These are phyloP conservation scores for Plasmodium knowlesi DNA, from an alignment of 169 alveolate species.

Conservation along the genomic window DNA sequence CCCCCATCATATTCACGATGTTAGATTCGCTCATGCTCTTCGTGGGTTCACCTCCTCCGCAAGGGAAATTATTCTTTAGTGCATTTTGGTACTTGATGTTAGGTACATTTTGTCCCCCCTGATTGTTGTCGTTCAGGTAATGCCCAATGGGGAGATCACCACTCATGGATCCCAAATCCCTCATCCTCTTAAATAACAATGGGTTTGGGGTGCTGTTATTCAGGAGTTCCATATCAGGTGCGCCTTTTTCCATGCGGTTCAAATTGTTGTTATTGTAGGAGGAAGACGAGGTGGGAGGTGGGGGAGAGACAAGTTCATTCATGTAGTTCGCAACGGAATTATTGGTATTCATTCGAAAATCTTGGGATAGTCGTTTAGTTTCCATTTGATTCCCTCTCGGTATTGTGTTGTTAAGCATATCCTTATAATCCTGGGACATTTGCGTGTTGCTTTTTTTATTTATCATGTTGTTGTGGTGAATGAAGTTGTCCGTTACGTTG, in stretches of 20 bases:
- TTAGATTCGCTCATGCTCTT: slow-evolving; percentile 55
- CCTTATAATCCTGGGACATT: background rate
- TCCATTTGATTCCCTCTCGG: background rate
- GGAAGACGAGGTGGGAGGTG: background rate
- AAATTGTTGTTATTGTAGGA: background rate
- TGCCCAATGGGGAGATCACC: background rate
- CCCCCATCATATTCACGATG: slow-evolving; percentile 7
- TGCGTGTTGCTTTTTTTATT: slow-evolving; percentile 1
- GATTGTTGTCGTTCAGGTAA: background rate
- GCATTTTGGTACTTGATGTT: background rate
- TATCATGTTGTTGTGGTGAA: background rate
- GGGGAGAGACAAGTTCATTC: background rate
- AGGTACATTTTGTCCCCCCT: background rate
- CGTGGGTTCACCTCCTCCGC: background rate
- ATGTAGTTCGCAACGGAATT: background rate
- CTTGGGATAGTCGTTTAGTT: slow-evolving; percentile 9
- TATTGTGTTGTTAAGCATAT: background rate
- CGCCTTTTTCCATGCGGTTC: slow-evolving; percentile 16
- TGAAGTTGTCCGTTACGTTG: slow-evolving; percentile 1
- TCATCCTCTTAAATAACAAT: background rate
- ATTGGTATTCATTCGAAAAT: background rate
- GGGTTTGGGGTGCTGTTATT: background rate
- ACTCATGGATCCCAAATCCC: background rate
- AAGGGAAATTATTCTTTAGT: background rate
- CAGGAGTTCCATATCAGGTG: background rate